A percentile compares a stretch with the other conserved stretches of the same genome.
These are phyloP conservation scores for Russula emetica DNA, from an alignment of 768 basidiomycete genomes.

Conservation along the genomic window DNA sequence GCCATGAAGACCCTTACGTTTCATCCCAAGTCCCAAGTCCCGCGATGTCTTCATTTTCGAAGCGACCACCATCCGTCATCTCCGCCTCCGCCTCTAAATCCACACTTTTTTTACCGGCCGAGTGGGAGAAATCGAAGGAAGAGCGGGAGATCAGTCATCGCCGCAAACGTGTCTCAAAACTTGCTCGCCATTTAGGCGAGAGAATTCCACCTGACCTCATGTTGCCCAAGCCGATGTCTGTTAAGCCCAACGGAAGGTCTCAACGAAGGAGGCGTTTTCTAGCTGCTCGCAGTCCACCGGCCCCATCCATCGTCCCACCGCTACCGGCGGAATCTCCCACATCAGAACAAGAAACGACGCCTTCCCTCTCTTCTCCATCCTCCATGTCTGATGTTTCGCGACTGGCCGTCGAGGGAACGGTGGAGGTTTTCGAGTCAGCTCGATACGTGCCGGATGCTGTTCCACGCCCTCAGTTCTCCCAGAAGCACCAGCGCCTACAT, in stretches of 20 bases:
- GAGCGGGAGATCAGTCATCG: conserved; percentile 11
- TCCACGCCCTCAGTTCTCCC: background rate
- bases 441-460: background rate
- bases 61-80: conserved; percentile 10
- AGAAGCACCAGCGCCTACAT: background rate
- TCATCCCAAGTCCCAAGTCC: background rate
- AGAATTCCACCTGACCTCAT: conserved; percentile 18
- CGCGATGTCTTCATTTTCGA: background rate
- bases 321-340: background rate
- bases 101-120: background rate
- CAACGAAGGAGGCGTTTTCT: background rate
- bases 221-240: background rate
- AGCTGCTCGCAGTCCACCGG: background rate
- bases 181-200: conserved; percentile 22
- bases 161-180: conserved; percentile 26
- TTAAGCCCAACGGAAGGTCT: background rate
- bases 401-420: background rate
- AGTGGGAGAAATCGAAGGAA: conserved; percentile 13
- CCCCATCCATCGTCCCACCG: background rate
- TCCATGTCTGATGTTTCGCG: background rate
- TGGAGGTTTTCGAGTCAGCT: conserved; percentile 4
- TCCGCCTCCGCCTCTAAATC: conserved; percentile 10
- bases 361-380: background rate
- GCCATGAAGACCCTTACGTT: background rate
- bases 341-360: background rate